Evolutionary conservation across 2,329 filamentous ascomycete species (phyloP), one percentile per base, ranked within the genome.

Genomic region (Chaetomium olivaceum): DNA sequence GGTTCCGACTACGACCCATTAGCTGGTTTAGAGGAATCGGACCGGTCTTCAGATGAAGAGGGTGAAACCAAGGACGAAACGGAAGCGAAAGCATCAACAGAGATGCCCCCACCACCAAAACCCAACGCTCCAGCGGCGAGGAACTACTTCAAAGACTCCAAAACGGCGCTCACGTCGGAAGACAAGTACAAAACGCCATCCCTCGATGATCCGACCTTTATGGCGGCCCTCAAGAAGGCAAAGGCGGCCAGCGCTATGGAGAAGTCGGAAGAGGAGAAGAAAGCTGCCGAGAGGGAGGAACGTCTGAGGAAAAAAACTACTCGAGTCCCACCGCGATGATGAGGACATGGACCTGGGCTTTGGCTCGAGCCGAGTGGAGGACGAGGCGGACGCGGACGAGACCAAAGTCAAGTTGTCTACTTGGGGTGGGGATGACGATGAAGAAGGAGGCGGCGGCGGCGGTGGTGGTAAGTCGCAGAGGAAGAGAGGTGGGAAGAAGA

Each of bases 331-430:
- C 71, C 86, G 93, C 57, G 94, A 98, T 75, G 87, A 93, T 57
- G 89, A 94, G 64, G 94, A 99, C 78, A 85, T 99, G 79, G 95
- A 99, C 74, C 87, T 98, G 82, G 94, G 93, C 67, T 98, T 99
- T 74, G 95, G 95, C 39, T 91, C 89, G 23, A 95, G 90, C 74
- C 85, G 94, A 31, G 89, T 92, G 73, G 93, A 91, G 62, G 95
- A 97, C 73, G 93, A 93, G 58, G 93, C 93, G 66, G 93, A 96
- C 69, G 85, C 90, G 69, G 91, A 93, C 50, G 83, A 84, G 25
- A 80, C 81, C 52, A 87, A 85, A 70, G 79, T 92, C 68, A 91
- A 91, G 79, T 77, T 93, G 62, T 87, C 86, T 48, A 80, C 87
- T 72, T 91, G 91, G 82, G 85, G 80, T 1, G 67, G 62, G 8